A percentile compares a stretch with the other conserved stretches of the same genome.
phyloP scores from a whole-genome alignment of 805 yeast species.

The Myxozyma neotropica region DNA sequence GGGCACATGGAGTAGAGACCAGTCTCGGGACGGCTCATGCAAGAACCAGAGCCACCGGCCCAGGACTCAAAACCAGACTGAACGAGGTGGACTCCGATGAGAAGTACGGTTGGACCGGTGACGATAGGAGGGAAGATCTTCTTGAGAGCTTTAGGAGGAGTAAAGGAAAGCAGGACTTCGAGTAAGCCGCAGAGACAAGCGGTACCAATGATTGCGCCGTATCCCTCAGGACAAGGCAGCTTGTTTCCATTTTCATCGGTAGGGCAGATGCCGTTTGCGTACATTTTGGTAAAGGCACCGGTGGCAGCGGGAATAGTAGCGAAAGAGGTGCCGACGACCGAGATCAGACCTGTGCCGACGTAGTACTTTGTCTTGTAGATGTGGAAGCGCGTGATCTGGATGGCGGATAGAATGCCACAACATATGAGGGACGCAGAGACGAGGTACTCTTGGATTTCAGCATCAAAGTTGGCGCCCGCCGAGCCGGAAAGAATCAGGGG shows the following conservation, averaged over 20 bases:
- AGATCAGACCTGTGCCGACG: conserved; percentile 83
- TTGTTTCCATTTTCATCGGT: conserved; percentile 61
- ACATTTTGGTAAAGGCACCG: conserved; percentile 80
- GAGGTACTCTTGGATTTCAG: conserved; percentile 57
- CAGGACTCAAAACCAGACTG: conserved; percentile 78
- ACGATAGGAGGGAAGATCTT: conserved; percentile 84
- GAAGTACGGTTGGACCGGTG: conserved; percentile 88
- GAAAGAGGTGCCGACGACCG: conserved; percentile 90
- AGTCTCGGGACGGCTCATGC: conserved; percentile 38
- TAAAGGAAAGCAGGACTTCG: conserved; percentile 71
- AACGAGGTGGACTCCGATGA: conserved; percentile 75
- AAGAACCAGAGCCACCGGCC: conserved; percentile 76
- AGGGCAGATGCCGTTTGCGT: conserved; percentile 68
- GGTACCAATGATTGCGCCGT: conserved; percentile 83
- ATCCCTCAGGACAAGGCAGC: conserved; percentile 85
- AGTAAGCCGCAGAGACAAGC: conserved; percentile 75
- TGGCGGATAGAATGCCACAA: conserved; percentile 66
- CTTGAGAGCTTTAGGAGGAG: conserved; percentile 73
- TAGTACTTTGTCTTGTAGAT: conserved; percentile 72
- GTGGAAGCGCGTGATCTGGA: conserved; percentile 82
- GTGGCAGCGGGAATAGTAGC: conserved; percentile 81
- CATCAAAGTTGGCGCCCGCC: conserved; percentile 56
- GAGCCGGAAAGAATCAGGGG: conserved; percentile 69
- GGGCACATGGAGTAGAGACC: conserved; percentile 57
- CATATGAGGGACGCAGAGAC: conserved; percentile 74